phyloP scores from a whole-genome alignment of 768 basidiomycete genomes.

The Hysterangium stoloniferum region DNA sequence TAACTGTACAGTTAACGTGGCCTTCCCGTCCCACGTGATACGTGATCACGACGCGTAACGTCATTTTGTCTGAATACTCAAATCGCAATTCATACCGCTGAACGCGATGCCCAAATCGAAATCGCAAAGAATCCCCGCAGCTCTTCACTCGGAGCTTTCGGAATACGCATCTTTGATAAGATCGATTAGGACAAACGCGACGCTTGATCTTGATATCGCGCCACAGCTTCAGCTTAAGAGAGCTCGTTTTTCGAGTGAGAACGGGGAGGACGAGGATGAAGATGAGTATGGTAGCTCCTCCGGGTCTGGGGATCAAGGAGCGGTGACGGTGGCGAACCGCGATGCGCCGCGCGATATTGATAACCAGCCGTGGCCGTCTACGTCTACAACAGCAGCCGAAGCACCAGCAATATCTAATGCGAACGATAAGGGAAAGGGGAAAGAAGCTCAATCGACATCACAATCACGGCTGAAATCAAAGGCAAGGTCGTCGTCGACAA shows the following conservation, averaged over 20 bases:
- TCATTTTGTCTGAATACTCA: no score
- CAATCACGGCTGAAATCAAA: no score
- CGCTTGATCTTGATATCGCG: conserved; percentile 42
- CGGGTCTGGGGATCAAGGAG: background rate
- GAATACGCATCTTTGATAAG: conserved; percentile 64
- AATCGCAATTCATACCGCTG: no score
- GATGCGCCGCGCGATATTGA: no score
- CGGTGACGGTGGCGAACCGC: background rate
- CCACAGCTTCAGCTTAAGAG: conserved; percentile 7
- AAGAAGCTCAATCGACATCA: no score
- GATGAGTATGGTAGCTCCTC: no score
- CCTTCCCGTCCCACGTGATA: conserved; percentile 1
- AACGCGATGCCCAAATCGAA: no score
- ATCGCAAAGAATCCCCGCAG: conserved; percentile 40
- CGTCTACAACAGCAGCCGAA: conserved; percentile 16
- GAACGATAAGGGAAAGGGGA: conserved; percentile 17
- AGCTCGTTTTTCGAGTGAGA: conserved; percentile 14
- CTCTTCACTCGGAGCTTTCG: conserved; percentile 54
- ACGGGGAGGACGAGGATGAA: conserved; percentile 15
- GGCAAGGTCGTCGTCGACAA: background rate
- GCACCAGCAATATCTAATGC: conserved; percentile 15
- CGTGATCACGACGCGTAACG: no score
- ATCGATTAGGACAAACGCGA: conserved; percentile 47
- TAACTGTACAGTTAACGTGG: conserved; percentile 1
- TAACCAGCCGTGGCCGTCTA: conserved; percentile 11